Base-by-base conservation (phyloP, 148 eudicot species). In the Selenicereus undatus region DNA sequence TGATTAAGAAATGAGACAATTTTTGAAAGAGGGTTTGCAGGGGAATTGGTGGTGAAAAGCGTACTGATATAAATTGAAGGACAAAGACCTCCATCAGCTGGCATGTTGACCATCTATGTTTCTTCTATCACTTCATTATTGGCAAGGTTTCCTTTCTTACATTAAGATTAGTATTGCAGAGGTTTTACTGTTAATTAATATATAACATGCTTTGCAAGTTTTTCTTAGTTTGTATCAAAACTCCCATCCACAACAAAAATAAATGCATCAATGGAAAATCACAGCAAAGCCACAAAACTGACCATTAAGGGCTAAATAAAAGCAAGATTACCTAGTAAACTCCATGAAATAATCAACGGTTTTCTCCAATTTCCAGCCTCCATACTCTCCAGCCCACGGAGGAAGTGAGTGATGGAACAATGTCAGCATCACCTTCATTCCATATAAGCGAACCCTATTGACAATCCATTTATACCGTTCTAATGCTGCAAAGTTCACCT, bases 361-460 rank as follows among this genome's bases (percentile, higher is more conserved):
- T 82, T 94, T 96, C 87, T 96, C 98, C 79, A 91, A 79, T 78
- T 86, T 96, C 99, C 99, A 96, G 74, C 99, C 99, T 79, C 99
- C 99, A 84, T 94, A 96, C 77, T 94, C 98, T 79, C 94, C 98
- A 73, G 99, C 99, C 99, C 99, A 94, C 65, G 97, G 92, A 45
- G 98, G 99, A 83, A 96, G 89, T 62, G 99, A 96, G 82, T 96
- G 99, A 79, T 96, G 99, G 82, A 96, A 96, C 81, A 96, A 80
- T 78, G 99, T 96, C 78, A 96, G 82, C 99, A 96, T 96, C 74
- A 96, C 99, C 87, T 96, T 96, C 99, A 96, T 93, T 84, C 95
- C 98, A 85, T 90, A 92, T 35, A 91, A 88, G 30, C 82, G 97
- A 69, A 89, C 97, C 88, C 90, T 89, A 50, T 84, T 80, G 75